phyloP scores from a whole-genome alignment of 2,329 filamentous ascomycete species.

The Coniochaeta sp. region DNA sequence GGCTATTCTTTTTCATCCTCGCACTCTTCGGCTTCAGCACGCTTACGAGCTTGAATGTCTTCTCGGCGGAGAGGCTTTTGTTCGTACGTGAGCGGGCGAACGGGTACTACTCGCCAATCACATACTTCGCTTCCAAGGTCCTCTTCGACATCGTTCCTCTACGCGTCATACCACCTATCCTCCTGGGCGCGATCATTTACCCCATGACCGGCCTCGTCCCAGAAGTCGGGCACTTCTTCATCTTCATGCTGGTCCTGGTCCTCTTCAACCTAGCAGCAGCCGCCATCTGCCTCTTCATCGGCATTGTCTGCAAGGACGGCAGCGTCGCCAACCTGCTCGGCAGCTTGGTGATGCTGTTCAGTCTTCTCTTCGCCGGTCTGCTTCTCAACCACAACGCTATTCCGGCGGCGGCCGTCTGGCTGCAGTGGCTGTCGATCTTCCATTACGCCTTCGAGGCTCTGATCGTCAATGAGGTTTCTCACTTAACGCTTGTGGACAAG shows the following conservation, averaged over 20 bases:
- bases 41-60: constrained; percentile 86
- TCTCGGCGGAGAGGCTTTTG: constrained; percentile 80
- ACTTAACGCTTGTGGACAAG: constrained; percentile 81
- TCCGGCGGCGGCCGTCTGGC: constrained; percentile 75
- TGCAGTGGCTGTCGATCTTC: constrained; percentile 93
- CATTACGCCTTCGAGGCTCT: constrained; percentile 95
- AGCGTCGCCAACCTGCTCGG: constrained; percentile 91
- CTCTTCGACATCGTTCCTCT: constrained; percentile 95
- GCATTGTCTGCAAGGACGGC: constrained; percentile 86
- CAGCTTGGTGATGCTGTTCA: constrained; percentile 96
- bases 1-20: constrained; percentile 95
- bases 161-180: constrained; percentile 86
- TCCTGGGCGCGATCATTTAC: constrained; percentile 94
- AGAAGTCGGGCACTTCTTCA: constrained; percentile 75
- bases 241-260: constrained; percentile 85
- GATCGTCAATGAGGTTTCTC: constrained; percentile 94
- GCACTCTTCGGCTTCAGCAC: constrained; percentile 96
- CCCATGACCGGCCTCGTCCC: constrained; percentile 94
- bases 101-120: constrained; percentile 89
- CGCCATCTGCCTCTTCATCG: constrained; percentile 90
- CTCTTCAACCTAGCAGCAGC: constrained; percentile 95
- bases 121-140: constrained; percentile 94
- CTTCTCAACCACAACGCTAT: constrained; percentile 93
- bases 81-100: constrained; percentile 94
- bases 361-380: constrained; percentile 86